Evolutionary conservation across 371 early-diverging fungal genomes (phyloP).

Genomic region (Syncephalastrum sp.): DNA sequence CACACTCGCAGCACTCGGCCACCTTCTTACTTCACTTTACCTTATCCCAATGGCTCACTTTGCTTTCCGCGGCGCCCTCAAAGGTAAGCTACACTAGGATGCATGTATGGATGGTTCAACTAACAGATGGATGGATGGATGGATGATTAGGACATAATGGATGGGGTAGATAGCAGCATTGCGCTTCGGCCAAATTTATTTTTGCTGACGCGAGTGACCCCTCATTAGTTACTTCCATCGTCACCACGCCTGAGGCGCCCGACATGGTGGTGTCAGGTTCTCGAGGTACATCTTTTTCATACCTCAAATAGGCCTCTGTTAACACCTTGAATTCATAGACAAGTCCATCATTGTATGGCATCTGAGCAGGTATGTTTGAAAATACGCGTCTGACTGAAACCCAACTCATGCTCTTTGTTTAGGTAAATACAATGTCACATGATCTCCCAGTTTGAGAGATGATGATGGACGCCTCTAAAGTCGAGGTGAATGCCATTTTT

Average conservation of each 20-base stretch:
- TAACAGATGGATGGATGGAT: constrained; percentile 16
- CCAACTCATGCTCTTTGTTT: no score
- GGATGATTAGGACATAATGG: constrained; percentile 15
- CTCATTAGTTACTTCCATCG: constrained; percentile 13
- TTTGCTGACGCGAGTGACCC: background rate
- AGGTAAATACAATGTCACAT: no score
- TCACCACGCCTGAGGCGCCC: constrained; percentile 17
- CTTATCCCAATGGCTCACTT: background rate
- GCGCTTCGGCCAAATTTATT: background rate
- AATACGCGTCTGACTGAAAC: no score
- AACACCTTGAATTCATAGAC: constrained; percentile 47
- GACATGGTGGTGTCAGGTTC: constrained; percentile 18
- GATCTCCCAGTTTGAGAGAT: constrained; percentile 1
- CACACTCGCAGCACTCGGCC: no score
- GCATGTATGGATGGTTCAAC: constrained; percentile 34
- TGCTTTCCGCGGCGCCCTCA: constrained; percentile 13
- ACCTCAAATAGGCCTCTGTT: background rate
- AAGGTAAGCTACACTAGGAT: constrained; percentile 1
- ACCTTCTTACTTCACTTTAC: no score
- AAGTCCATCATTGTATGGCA: constrained; percentile 97
- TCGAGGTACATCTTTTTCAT: constrained; percentile 9
- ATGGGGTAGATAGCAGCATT: background rate
- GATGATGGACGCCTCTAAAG: constrained; percentile 7
- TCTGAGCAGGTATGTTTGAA: constrained; percentile 63
- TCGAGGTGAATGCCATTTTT: constrained; percentile 22